Percentiles rank a stretch among this genome's conserved stretches.
Conservation (phyloP, 345 rosid species). For the Viola odorata region DNA sequence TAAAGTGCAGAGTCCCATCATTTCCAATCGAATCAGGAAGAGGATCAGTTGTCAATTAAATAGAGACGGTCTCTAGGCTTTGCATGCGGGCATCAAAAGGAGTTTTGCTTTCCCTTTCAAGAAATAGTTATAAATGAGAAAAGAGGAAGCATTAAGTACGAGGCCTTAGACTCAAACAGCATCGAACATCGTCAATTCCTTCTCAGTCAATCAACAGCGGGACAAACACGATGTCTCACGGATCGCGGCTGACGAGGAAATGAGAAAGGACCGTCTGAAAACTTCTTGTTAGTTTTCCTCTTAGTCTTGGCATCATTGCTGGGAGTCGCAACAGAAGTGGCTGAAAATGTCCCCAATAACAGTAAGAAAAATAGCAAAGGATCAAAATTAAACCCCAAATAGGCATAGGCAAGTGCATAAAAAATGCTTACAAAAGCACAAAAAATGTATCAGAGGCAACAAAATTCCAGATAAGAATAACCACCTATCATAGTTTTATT, state of each 20-base stretch:
- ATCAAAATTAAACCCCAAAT: background rate
- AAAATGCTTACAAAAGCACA: background rate
- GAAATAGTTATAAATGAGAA: background rate
- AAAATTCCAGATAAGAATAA: background rate
- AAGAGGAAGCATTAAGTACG: background rate
- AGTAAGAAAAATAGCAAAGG: background rate
- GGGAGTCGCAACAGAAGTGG: slow-evolving; percentile 14
- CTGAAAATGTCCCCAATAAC: slow-evolving; percentile 8
- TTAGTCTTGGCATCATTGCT: slow-evolving; percentile 12
- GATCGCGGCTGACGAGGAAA: slow-evolving; percentile 37
- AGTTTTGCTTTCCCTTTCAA: background rate
- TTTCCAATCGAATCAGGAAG: background rate
- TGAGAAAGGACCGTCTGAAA: slow-evolving; percentile 29
- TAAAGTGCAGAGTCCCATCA: background rate
- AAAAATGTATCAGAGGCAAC: background rate
- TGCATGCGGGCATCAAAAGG: background rate
- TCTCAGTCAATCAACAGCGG: background rate
- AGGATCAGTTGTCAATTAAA: background rate
- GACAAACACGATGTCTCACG: slow-evolving; percentile 19
- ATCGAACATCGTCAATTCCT: background rate
- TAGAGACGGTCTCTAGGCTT: background rate
- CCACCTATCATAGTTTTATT: too few species aligned
- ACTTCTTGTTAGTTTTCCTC: slow-evolving; percentile 6
- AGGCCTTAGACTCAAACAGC: background rate
- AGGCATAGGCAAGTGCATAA: background rate